A percentile compares a stretch with the other conserved stretches of the same genome.
These are phyloP conservation scores for Claviceps fusiformis DNA, from an alignment of 2,329 filamentous ascomycete species.

Conservation along the genomic window DNA sequence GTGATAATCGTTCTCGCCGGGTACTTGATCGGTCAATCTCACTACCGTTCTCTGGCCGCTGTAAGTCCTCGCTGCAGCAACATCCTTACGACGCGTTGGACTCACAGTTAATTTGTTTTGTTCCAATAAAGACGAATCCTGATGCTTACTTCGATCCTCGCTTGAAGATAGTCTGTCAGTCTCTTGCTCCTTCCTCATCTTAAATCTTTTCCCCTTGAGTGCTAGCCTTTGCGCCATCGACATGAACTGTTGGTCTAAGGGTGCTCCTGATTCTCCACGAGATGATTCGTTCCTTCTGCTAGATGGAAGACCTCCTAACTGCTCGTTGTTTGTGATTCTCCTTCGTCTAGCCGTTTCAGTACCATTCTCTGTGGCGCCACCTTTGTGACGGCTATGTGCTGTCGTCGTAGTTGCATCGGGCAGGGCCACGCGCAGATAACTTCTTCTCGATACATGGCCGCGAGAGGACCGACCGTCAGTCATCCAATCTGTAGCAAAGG, in stretches of 20 bases:
- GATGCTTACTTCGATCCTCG: neutral
- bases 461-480: neutral
- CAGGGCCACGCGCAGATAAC: neutral
- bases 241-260: conserved; percentile 24
- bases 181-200: conserved; percentile 28
- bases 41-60: conserved; percentile 5
- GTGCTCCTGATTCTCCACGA: neutral
- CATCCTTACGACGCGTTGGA: neutral
- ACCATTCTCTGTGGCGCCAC: neutral
- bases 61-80: neutral
- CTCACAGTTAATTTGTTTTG: neutral
- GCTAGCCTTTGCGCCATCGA: conserved; percentile 46
- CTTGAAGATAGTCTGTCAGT: neutral
- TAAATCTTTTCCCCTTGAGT: conserved; percentile 38
- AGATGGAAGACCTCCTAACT: neutral
- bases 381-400: neutral
- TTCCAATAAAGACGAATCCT: neutral
- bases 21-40: conserved; percentile 6
- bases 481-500: neutral
- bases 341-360: neutral
- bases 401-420: no score
- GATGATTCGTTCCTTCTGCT: neutral
- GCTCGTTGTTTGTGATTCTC: neutral
- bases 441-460: neutral
- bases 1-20: conserved; percentile 3